phyloP scores from a whole-genome alignment of 139 green algal genomes.

The Marvania coccoides region DNA sequence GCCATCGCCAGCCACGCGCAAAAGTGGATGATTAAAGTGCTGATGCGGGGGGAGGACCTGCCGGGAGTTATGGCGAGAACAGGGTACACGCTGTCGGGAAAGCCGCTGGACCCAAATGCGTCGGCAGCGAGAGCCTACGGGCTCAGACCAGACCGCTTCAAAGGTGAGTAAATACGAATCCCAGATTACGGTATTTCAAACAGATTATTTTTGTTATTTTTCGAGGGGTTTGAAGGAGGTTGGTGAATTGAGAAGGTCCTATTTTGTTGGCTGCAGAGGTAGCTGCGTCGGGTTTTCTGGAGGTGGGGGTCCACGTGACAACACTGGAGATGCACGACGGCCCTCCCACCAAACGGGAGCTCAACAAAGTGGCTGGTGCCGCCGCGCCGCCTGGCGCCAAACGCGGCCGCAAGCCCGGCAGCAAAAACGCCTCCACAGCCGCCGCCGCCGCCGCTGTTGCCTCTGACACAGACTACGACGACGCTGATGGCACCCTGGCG shows the following conservation, averaged over 20 bases:
- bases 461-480: background rate
- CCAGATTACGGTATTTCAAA: too few relatives aligned
- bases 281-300: background rate
- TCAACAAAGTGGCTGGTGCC: too few relatives aligned
- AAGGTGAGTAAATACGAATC: constrained; percentile 38
- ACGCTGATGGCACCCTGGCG: background rate
- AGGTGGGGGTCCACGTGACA: constrained; percentile 24
- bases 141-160: constrained; percentile 55
- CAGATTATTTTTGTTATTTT: too few relatives aligned
- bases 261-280: background rate
- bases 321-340: constrained; percentile 16
- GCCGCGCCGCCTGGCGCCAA: too few relatives aligned
- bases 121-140: constrained; percentile 65
- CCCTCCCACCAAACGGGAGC: background rate
- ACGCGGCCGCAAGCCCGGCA: too few relatives aligned
- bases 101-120: constrained; percentile 65
- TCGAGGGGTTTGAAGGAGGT: too few relatives aligned
- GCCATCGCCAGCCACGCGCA: constrained; percentile 61
- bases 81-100: constrained; percentile 47
- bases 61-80: constrained; percentile 19
- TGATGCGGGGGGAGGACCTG: constrained; percentile 58
- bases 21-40: constrained; percentile 78
- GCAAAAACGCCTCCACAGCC: too few relatives aligned
- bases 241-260: background rate
- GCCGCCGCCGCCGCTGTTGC: too few relatives aligned